Base-by-base conservation (phyloP, 2,329 filamentous ascomycete species). In the Teratosphaeria epicoccoides region DNA sequence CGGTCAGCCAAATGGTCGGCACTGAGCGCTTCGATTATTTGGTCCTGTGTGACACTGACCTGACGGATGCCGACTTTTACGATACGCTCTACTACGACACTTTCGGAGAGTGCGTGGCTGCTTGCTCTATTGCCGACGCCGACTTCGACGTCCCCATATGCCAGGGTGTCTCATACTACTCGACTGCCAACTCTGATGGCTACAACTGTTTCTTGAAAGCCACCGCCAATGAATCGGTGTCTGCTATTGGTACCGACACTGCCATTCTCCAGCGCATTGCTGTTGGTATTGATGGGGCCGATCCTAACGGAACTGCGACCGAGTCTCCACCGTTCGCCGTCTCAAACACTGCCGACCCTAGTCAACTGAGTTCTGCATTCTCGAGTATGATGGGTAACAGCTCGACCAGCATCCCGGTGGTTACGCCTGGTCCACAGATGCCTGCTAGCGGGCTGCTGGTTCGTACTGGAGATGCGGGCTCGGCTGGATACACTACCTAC, bases 201-300 rank as follows among this genome's bases (percentile, higher is more conserved):
- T 57, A 57, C 33, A 67, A 66, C 46, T 68, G 66, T 50, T 64
- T 66, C 55, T 50, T 68, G 46, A 67, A 67, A 51, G 48, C 55
- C 2, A 54, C 55, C 11, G 59, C 59, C 11, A 61, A 63, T 22
- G 54, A 51, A 11, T 60, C 55, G 10, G 58, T 63, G 6, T 46
- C 58, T 6, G 60, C 59, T 11, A 28, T 51, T 10, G 63, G 63
- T 12, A 57, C 63, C 37, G 57, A 63, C 50, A 61, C 59, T 24
- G 66, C 64, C 20, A 51, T 66, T 22, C 53, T 68, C 20, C 60
- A 60, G 44, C 53, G 59, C 12, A 58, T 66, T 29, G 59, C 59
- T 20, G 52, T 63, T 28, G 66, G 61, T n/a, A 47, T 63, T 12
- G 55, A 57, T 9, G 51, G 53, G 9, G 53, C 52, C 11, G 44